Conservation (phyloP, 805 yeast genomes). For the Yamadazyma takamatsuzukensis region DNA sequence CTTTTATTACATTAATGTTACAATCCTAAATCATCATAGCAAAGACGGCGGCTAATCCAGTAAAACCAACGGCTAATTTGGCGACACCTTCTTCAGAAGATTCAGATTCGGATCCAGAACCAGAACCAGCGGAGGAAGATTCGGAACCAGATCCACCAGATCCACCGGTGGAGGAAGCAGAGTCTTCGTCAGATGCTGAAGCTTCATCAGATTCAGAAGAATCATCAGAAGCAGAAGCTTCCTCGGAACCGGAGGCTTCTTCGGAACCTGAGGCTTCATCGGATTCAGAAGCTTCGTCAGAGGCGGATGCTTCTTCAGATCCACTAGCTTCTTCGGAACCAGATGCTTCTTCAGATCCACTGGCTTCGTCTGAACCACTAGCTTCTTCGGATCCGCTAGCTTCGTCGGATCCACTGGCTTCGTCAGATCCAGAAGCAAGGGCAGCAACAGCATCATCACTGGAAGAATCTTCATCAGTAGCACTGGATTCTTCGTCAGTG, state of each 20-base stretch:
- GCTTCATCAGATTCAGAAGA: slow-evolving; percentile 17
- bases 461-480: background rate
- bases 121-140: slow-evolving; percentile 2
- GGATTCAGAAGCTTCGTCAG: slow-evolving; percentile 20
- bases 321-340: slow-evolving; percentile 22
- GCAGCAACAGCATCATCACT: slow-evolving; percentile 15
- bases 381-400: slow-evolving; percentile 21
- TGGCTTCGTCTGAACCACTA: slow-evolving; percentile 5
- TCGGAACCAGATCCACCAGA: slow-evolving; percentile 1
- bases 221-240: slow-evolving; percentile 2
- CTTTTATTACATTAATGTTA: background rate
- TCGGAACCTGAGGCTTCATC: slow-evolving; percentile 24
- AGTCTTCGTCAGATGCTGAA: slow-evolving; percentile 3
- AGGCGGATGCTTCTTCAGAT: slow-evolving; percentile 18
- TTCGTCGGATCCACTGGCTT: slow-evolving; percentile 17
- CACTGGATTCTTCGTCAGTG: slow-evolving; percentile 9
- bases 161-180: slow-evolving; percentile 1
- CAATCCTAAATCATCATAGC: slow-evolving; percentile 5
- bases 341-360: slow-evolving; percentile 20
- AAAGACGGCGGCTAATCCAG: slow-evolving; percentile 5
- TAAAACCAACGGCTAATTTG: slow-evolving; percentile 5
- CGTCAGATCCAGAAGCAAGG: slow-evolving; percentile 23
- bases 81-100: slow-evolving; percentile 4
- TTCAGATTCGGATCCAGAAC: background rate
- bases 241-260: slow-evolving; percentile 12